A percentile compares a stretch with the other conserved stretches of the same genome.
Conservation (phyloP, 768 basidiomycete species). For the Sarcomyxa edulis region DNA sequence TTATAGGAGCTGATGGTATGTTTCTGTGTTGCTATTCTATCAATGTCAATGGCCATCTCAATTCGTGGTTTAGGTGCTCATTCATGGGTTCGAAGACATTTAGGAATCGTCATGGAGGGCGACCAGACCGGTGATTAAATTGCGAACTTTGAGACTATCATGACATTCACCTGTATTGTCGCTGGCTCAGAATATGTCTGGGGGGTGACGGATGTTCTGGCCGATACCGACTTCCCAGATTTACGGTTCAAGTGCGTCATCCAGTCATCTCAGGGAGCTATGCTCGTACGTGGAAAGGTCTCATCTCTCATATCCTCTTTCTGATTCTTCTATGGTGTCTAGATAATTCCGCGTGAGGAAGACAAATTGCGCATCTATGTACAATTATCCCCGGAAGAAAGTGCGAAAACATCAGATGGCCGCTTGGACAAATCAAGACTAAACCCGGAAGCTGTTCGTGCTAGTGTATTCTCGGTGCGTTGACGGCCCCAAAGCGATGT, state of each 20-base stretch:
- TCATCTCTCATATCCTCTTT: no score
- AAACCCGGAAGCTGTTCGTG: no score
- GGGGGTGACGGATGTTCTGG: slow-evolving; percentile 74
- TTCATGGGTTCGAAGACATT: slow-evolving; percentile 72
- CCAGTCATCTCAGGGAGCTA: slow-evolving; percentile 66
- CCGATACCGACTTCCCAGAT: slow-evolving; percentile 76
- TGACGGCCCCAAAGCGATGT: no score
- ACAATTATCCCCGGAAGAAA: no score
- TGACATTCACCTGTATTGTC: no score
- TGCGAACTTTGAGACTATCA: no score
- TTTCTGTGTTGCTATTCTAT: neutral
- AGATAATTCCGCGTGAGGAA: slow-evolving; percentile 69
- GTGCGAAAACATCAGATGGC: no score
- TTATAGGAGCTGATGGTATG: slow-evolving; percentile 70
- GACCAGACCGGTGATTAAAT: slow-evolving; percentile 49
- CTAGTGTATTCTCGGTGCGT: no score
- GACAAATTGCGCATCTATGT: slow-evolving; percentile 69
- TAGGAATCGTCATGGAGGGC: slow-evolving; percentile 69
- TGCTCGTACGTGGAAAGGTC: slow-evolving; percentile 68
- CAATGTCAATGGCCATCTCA: no score
- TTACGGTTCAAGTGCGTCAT: slow-evolving; percentile 59
- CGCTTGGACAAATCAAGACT: no score
- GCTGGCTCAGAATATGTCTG: slow-evolving; percentile 69
- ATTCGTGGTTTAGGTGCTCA: no score
- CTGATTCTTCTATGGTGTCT: no score